These are phyloP conservation scores for Plasmodium coatneyi DNA, from an alignment of 169 alveolate species.

Conservation along the genomic window DNA sequence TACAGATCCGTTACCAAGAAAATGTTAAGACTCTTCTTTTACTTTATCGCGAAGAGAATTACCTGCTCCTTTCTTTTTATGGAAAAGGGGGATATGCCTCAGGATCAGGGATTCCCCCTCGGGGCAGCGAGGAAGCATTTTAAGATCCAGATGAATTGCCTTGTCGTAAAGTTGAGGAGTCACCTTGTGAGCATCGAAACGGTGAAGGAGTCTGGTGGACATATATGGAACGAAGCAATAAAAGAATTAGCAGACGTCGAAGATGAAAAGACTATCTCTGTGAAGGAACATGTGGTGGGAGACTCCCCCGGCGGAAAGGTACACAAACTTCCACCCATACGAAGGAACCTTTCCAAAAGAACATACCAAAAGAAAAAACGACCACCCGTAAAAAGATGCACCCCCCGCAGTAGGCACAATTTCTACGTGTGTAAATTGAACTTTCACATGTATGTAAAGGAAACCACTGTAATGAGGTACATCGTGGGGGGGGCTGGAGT, in stretches of 20 bases:
- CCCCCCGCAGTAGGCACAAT: not conserved
- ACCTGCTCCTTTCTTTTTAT: not conserved
- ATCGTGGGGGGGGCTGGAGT: not conserved
- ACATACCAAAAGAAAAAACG: not conserved
- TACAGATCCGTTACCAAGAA: not conserved
- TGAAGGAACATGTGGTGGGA: not conserved
- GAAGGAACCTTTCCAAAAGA: not conserved
- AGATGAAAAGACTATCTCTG: not conserved
- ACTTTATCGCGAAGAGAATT: not conserved
- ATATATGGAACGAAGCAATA: not conserved
- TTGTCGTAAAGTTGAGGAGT: not conserved
- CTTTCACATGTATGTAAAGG: not conserved
- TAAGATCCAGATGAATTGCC: not conserved
- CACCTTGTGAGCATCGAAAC: not conserved
- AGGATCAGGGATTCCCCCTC: not conserved
- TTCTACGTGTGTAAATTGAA: not conserved
- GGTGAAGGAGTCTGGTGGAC: not conserved
- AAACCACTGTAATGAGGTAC: not conserved
- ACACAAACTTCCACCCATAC: not conserved
- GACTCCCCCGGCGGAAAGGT: not conserved
- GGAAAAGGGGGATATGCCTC: not conserved
- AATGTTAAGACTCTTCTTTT: not conserved
- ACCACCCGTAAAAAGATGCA: not conserved
- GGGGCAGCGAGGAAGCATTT: not conserved
- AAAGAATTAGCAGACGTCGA: not conserved